Evolutionary conservation across 192 early-diverging fungal species (phyloP).

Genomic region (Entrophospora sp.): DNA sequence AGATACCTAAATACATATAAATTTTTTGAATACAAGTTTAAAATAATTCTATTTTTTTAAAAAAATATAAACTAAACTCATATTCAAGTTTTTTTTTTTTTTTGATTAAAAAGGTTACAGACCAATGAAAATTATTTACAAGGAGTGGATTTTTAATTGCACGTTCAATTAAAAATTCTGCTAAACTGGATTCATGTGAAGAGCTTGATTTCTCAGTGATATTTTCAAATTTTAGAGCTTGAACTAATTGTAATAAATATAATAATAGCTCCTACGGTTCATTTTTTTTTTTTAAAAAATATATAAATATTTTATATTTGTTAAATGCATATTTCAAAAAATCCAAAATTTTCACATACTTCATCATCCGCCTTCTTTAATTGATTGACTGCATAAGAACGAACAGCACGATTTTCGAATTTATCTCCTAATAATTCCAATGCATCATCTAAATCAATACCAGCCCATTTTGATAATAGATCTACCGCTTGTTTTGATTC

Average conservation of each 20-base stretch:
- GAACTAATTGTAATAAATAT: constrained; percentile 94
- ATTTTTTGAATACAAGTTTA: no score
- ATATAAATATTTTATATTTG: no score
- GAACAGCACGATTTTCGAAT: constrained; percentile 77
- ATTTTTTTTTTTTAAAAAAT: no score
- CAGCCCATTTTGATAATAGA: constrained; percentile 78
- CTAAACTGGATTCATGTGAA: constrained; percentile 55
- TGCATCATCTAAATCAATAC: constrained; percentile 92
- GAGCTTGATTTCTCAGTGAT: constrained; percentile 39
- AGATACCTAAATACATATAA: constrained; percentile 58
- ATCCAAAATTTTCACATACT: no score
- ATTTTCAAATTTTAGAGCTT: constrained; percentile 94
- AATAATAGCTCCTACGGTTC: constrained; percentile 71
- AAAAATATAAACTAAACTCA: no score
- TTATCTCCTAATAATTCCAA: constrained; percentile 83
- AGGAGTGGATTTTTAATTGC: constrained; percentile 73
- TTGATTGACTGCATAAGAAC: constrained; percentile 82
- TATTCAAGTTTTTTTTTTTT: no score
- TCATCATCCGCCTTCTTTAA: constrained; percentile 86
- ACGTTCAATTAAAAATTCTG: constrained; percentile 83
- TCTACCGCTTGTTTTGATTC: constrained; percentile 91
- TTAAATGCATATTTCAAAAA: no score
- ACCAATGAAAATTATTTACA: constrained; percentile 95
- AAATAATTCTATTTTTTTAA: no score
- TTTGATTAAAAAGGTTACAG: constrained; percentile 5